Base-by-base conservation (phyloP, 2,329 filamentous ascomycete genomes). In the Cercospora citrullina region DNA sequence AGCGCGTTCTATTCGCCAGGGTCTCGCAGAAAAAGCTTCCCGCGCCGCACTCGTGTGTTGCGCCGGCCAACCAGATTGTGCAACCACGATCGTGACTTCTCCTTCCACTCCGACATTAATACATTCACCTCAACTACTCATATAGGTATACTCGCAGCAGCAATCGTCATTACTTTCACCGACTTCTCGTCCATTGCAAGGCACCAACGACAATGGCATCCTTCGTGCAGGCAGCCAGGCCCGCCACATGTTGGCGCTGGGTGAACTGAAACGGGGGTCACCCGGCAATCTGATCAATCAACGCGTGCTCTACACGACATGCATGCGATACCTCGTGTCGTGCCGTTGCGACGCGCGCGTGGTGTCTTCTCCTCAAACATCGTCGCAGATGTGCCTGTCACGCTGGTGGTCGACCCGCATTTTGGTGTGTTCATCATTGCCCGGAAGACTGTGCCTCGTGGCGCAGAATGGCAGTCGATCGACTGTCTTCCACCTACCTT, bases 141-240 rank as follows among this genome's bases (percentile, higher is more conserved):
- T 33, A 33, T 33, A 33, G 12, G 31, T 33, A 33, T 33, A 33
- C 31, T 33, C 31, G 31, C 31, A 12, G 31, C 31, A 33, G 31
- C 31, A 33, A 33, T 33, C 26, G 42, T 30, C 60, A 63, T 31
- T 53, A 26, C 9, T n/a, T 31, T 30, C 51, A 48, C 28, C 42
- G 60, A 45, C 42, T 53, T 14, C 23, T 31, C 23, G 45, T 51
- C 33, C 39, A 30, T 28, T 51, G 36, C 63, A 33, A 65, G 63
- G 63, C 63, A 60, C 60, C 63, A 18, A 60, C 39, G 55, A 65
- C 63, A 51, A 59, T 30, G 12, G 42, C 60, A 36, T 63, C 45
- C 63, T 51, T 65, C 55, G 21, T 51, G n/a, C 33, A 65, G 63
- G 63, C 63, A 65, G 63, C 63, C 42, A 65, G 61, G 61, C 48